Evolutionary conservation across 768 basidiomycete species (phyloP), one percentile per base, ranked within the genome.

Genomic region (Infundibulicybe gibba): DNA sequence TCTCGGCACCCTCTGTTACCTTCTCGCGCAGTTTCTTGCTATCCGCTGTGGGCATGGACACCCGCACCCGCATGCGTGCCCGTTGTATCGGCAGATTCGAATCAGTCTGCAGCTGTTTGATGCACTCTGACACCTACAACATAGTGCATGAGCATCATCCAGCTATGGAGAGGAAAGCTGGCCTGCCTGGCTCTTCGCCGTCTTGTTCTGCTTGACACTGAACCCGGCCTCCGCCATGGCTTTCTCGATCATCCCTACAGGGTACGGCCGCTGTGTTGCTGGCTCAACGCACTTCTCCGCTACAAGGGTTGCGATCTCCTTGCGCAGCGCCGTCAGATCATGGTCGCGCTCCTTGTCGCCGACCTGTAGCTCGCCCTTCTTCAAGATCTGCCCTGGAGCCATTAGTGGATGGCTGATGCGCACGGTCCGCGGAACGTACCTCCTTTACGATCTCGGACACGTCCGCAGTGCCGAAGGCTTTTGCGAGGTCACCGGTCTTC

Each of bases 201-300:
- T 87, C 72, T 97, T 97, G 53, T 85, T 83, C 39, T 77, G 77
- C 56, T 90, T 87, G 20, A 95, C 87, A 54, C 91, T 95, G 66
- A 88, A 94, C 1, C 94, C 94, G 8, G 90, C 87, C 61, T 98
- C 94, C 8, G 81, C 69, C 95, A 99, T 95, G 0, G 94, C 94
- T 66, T 97, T 98, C 61, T 99, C 97, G 52, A 99, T 91, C 74
- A 98, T 91, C 14, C 90, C 86, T 30, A 95, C 91, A 5, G 93
- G 86, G 62, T 97, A 94, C 5, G 94, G 93, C 9, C 83, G 72
- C 61, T 91, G 86, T 1, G 93, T 95, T 3, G 76, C 69, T 1
- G 97, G 97, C 59, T 98, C 94, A 17, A 98, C 94, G 49, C 89
- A 94, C 71, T 95, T 94, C 68, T 94, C 91, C 5, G 94, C 87